Conservation (phyloP, 257 asterid species). For the Ocimum tenuiflorum region DNA sequence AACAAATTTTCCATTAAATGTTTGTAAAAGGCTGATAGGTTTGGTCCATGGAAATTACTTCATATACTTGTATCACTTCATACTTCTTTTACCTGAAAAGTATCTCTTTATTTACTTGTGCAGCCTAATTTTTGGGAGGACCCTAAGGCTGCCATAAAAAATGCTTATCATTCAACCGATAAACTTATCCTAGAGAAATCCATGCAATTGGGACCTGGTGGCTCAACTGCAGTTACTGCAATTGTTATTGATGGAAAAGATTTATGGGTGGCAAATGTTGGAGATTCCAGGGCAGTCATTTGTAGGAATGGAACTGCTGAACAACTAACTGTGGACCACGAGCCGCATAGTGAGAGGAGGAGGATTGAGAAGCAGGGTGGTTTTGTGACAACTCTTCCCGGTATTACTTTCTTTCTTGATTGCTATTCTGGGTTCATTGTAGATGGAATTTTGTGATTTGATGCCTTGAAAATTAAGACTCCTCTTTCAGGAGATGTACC, state of each 20-base stretch:
- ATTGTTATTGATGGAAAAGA: slow-evolving; percentile 69
- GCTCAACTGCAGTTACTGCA: slow-evolving; percentile 82
- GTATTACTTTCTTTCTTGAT: slow-evolving; percentile 24
- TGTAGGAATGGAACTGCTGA: slow-evolving; percentile 46
- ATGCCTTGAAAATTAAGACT: slow-evolving; percentile 23
- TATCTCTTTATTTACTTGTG: slow-evolving; percentile 13
- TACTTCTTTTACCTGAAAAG: background rate
- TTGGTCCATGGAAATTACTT: background rate
- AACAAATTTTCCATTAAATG: no score
- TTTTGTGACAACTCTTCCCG: slow-evolving; percentile 65
- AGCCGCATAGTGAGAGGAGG: slow-evolving; percentile 57
- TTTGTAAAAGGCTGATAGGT: background rate
- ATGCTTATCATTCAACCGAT: slow-evolving; percentile 53
- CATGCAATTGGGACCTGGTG: slow-evolving; percentile 71
- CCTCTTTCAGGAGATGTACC: slow-evolving; percentile 68
- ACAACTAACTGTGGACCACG: slow-evolving; percentile 75
- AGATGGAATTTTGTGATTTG: slow-evolving; percentile 18
- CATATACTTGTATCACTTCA: background rate
- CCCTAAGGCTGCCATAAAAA: slow-evolving; percentile 50
- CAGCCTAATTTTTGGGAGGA: slow-evolving; percentile 74
- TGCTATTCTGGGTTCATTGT: background rate
- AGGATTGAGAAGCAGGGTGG: slow-evolving; percentile 72
- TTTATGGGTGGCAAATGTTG: slow-evolving; percentile 72
- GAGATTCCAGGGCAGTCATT: slow-evolving; percentile 76
- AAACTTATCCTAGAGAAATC: slow-evolving; percentile 56